Base-by-base conservation (phyloP, 805 yeast species). In the Komagataella ulmi region DNA sequence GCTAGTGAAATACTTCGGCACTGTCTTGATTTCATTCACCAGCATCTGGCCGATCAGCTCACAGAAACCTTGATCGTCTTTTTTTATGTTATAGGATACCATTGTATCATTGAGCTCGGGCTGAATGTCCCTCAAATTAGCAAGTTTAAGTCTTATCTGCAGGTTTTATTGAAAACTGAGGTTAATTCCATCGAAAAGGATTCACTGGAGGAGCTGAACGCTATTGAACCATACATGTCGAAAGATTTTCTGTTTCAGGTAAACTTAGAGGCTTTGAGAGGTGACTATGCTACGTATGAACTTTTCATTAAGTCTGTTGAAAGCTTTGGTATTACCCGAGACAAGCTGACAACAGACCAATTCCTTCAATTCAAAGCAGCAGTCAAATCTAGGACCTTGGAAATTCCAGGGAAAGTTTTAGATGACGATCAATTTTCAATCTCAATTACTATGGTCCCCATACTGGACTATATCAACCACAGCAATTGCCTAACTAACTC, bases 391-490 rank as follows among this genome's bases (percentile, higher is more conserved):
- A 67, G 91, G 52, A 75, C 77, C 0, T 65, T 83, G 49, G 89
- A 83, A 59, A 81, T 84, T 2, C 90, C 91, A 67, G 70, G 58
- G 17, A 45, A 24, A 45, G 17, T 45, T 8, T 51, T 40, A 8
- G 54, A 50, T 1, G 55, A 58, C 6, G 75, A 69, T 12, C 77
- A 73, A 47, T 80, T 68, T 54, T 58, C 62, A 5, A 75, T 75
- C 4, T 74, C 76, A 49, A 71, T 80, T 0, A 75, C 86, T 0
- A 61, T 84, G 51, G 86, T 84, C 0, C 89, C 91, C 1, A 54
- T 81, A 1, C 57, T 84, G 36, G 91, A 84, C 62, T 84, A 77
- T 69, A 85, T 76, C 6, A 84, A 84, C 60, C 91, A 84, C 60
- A 65, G 67, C 47, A 69, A 68, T 53, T 62, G 36, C 21, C 3